Evolutionary conservation across 192 early-diverging fungal species (phyloP).

Genomic region (Pecoramyces ruminantium): DNA sequence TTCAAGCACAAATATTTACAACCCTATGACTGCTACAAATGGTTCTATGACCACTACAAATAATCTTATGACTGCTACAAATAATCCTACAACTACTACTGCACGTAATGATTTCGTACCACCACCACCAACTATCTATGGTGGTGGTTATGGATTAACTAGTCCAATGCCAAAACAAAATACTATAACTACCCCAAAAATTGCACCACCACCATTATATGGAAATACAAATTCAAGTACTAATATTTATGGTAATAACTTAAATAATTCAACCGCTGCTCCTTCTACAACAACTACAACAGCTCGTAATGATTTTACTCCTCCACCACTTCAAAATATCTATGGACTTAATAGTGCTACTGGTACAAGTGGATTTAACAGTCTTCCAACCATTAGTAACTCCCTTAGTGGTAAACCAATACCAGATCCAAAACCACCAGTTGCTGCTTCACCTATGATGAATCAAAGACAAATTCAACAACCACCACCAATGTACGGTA

Average conservation of each 20-base stretch:
- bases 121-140: too few relatives aligned
- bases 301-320: background rate
- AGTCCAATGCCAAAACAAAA: too few relatives aligned
- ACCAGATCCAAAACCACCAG: background rate
- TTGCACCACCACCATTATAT: too few relatives aligned
- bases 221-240: background rate
- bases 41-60: too few relatives aligned
- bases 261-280: background rate
- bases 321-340: background rate
- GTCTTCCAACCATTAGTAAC: background rate
- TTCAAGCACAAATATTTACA: background rate
- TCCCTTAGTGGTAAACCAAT: background rate
- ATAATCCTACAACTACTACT: too few relatives aligned
- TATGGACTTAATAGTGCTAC: background rate
- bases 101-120: too few relatives aligned
- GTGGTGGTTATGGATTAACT: too few relatives aligned
- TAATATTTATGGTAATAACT: background rate
- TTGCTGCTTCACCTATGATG: background rate
- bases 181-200: too few relatives aligned
- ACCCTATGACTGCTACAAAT: too few relatives aligned
- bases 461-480: background rate
- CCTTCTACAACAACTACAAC: background rate
- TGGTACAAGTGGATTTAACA: background rate
- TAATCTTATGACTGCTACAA: too few relatives aligned
- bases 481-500: conserved; percentile 3